Base-by-base conservation (phyloP, 805 yeast genomes). In the Tetrapisispora arboricola region DNA sequence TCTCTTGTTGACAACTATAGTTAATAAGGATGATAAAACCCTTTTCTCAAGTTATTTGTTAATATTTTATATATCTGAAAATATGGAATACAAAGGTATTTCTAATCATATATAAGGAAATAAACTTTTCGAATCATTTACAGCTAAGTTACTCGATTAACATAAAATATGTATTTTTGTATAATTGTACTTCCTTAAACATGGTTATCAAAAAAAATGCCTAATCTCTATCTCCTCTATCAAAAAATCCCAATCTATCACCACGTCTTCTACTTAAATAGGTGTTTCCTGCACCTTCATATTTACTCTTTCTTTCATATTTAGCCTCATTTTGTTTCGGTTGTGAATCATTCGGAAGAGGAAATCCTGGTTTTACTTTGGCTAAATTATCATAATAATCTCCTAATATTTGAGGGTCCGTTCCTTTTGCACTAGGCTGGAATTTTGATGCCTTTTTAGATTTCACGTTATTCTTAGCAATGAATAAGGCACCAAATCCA, bases 261-360 rank as follows among this genome's bases (percentile, higher is more conserved):
- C 84, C 84, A 13, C 70, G 61, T 42, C 65, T 72, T 51, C 84
- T 67, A n/a, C 76, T 65, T 29, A 64, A 57, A 42, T 78, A 78
- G 36, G 84, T 72, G 41, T 65, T 64, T 1, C 85, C 84, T 1
- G 80, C 68, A 5, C 87, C 90, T 49, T 79, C 84, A 53, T 71
- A 83, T 50, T 72, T 76, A 40, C 80, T 74, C 46, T 76, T 76
- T 45, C 87, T 63, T 33, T 60, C 51, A 18, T 60, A 63, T 19
- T 51, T 53, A 57, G 32, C 39, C 18, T 33, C 28, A 8, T 36
- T 32, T 8, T 18, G 21, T 2, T 31, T 43, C 1, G 38, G 42
- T 7, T n/a, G 3, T n/a, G n/a, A 13, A 4, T 44, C 43, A 10
- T 47, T 44, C 11, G 57, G 59, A 20, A 60, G n/a, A 10, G 80